phyloP scores from a whole-genome alignment of 139 green algal species.

The Astrephomene gubernaculifera region DNA sequence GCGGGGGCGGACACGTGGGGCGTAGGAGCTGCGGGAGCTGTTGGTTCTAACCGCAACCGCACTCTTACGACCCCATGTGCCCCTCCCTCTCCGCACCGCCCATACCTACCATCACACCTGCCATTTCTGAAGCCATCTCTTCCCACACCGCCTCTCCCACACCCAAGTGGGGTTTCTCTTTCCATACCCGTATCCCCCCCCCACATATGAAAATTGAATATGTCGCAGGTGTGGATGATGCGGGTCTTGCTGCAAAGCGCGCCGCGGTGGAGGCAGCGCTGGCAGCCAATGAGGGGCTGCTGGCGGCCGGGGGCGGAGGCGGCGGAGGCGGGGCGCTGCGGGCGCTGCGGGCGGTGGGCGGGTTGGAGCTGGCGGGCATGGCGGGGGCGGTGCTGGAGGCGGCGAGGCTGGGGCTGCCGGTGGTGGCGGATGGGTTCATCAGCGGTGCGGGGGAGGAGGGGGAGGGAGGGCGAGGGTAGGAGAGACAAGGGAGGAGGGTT shows the following conservation, averaged over 20 bases:
- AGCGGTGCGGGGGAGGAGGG: neutral
- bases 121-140: too few species aligned
- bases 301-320: neutral
- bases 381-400: conserved; percentile 3
- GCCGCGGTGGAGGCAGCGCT: conserved; percentile 45
- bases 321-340: too few species aligned
- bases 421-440: conserved; percentile 27
- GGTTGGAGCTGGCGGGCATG: conserved; percentile 12
- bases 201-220: too few species aligned
- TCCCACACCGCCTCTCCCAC: too few species aligned
- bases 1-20: too few species aligned
- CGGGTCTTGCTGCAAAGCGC: conserved; percentile 49
- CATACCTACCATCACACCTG: too few species aligned
- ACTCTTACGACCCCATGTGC: too few species aligned
- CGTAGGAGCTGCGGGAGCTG: too few species aligned
- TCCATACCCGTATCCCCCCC: too few species aligned
- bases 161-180: too few species aligned
- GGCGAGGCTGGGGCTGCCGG: neutral
- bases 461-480: neutral
- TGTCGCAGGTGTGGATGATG: conserved; percentile 54
- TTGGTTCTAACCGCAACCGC: too few species aligned
- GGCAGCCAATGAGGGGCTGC: conserved; percentile 31
- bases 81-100: too few species aligned
- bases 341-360: neutral
- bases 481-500: neutral